Evolutionary conservation across 1,139 yeast species (phyloP).

Genomic region (Yamadazyma songkhlaensis): DNA sequence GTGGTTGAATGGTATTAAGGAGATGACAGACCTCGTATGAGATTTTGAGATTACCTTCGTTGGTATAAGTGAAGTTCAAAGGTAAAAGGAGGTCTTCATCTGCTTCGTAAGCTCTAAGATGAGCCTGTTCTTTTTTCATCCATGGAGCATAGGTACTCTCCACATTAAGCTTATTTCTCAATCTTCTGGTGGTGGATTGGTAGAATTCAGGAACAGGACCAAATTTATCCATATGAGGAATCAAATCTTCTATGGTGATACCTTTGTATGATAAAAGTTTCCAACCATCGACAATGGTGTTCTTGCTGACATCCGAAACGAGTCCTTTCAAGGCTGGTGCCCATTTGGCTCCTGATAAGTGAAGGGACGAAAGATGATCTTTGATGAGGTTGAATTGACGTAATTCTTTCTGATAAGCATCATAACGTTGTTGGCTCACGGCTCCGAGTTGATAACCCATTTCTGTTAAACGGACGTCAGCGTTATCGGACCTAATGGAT

Average conservation of each 20-base stretch:
- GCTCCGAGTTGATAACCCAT: slow-evolving; percentile 68
- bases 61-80: slow-evolving; percentile 54
- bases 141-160: slow-evolving; percentile 86
- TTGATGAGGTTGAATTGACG: slow-evolving; percentile 43
- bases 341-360: slow-evolving; percentile 65
- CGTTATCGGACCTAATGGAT: slow-evolving; percentile 89
- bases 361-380: slow-evolving; percentile 42
- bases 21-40: slow-evolving; percentile 74
- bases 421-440: slow-evolving; percentile 60
- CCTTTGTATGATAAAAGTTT: slow-evolving; percentile 42
- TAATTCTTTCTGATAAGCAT: slow-evolving; percentile 44
- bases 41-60: slow-evolving; percentile 43
- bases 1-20: slow-evolving; percentile 75
- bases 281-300: slow-evolving; percentile 41
- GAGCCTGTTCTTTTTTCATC: slow-evolving; percentile 66
- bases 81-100: slow-evolving; percentile 80
- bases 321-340: slow-evolving; percentile 44
- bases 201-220: slow-evolving; percentile 21
- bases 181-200: slow-evolving; percentile 45
- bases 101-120: slow-evolving; percentile 72
- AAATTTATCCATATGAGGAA: slow-evolving; percentile 29
- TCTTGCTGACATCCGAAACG: slow-evolving; percentile 38
- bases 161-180: slow-evolving; percentile 62
- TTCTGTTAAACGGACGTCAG: slow-evolving; percentile 78
- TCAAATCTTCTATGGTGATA: slow-evolving; percentile 25